Base-by-base conservation (phyloP, 176 grass and related monocot species). In the Cymbopogon citratus region DNA sequence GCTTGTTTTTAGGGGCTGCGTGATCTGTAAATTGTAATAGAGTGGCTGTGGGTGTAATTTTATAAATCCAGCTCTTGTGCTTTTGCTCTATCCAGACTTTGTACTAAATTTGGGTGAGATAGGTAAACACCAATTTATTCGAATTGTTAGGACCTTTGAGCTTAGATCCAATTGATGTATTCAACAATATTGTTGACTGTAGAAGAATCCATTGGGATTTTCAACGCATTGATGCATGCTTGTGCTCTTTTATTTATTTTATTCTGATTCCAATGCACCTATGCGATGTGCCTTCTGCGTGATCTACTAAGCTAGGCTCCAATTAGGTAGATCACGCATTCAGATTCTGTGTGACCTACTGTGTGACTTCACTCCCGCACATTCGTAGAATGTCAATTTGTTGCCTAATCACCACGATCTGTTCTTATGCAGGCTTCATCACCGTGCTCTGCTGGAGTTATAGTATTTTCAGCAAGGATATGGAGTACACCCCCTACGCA, bases 391-490 rank as follows among this genome's bases (percentile, higher is more conserved):
- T 38, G 16, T 7, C 4, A 12, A 1, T 13, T 41, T 57, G 21
- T 71, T 59, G 3, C 27, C 56, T 82, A 85, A 66, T 12, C 9
- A 34, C 21, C 1, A 25, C 25, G 56, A 31, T 81, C 16, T 76
- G 9, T 39, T 5, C 79, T 78, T 81, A 14, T 45, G 69, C 84
- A 94, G 92, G 92, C 69, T 82, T 54, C 63, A 83, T 9, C 27
- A 74, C 83, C 64, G 69, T 51, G 70, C 76, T 3, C 36, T 79
- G 68, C 63, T 68, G 43, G 80, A 85, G 60, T 48, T 80, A 61
- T 89, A 88, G 74, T 40, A 85, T 86, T 87, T 38, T 66, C 85
- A 87, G 65, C n/a, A 68, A 88, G 91, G 91, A 93, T 88, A 99
- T 96, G 97, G 97, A 92, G 90, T 63, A 78, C 86, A 86, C 80